These are phyloP conservation scores for Phlyctochytrium planicorne DNA, from an alignment of 192 early-diverging fungal genomes.

Conservation along the genomic window DNA sequence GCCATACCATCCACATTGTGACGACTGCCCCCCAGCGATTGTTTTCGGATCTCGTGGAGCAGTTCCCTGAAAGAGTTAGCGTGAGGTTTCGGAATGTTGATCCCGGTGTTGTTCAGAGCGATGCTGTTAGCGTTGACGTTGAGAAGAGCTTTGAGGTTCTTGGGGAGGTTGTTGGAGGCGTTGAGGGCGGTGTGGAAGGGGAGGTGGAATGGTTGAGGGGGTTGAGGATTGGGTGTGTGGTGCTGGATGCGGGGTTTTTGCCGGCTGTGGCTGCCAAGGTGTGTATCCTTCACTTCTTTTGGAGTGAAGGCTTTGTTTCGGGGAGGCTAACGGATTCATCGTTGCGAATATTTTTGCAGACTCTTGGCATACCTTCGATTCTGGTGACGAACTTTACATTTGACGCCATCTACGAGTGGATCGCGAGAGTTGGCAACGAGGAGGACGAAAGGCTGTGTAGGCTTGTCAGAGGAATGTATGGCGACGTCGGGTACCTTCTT, in stretches of 20 bases:
- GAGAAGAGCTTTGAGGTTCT: constrained; percentile 26
- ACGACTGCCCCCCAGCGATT: constrained; percentile 34
- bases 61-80: constrained; percentile 12
- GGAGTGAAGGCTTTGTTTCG: too few relatives aligned
- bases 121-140: constrained; percentile 47
- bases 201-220: constrained; percentile 37
- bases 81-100: constrained; percentile 20
- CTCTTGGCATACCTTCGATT: constrained; percentile 32
- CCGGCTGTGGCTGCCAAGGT: constrained; percentile 41
- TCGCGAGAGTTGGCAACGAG: constrained; percentile 8
- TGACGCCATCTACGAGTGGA: constrained; percentile 43
- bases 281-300: background rate
- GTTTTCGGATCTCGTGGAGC: constrained; percentile 27
- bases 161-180: constrained; percentile 16
- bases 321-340: too few relatives aligned
- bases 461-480: constrained; percentile 27
- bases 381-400: constrained; percentile 53
- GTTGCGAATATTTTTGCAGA: constrained; percentile 10
- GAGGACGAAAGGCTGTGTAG: constrained; percentile 22
- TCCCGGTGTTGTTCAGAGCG: constrained; percentile 40
- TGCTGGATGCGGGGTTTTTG: constrained; percentile 43
- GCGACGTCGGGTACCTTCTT: constrained; percentile 31
- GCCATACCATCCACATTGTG: constrained; percentile 37
- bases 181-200: constrained; percentile 11
- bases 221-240: constrained; percentile 30